These are phyloP conservation scores for Rhynchosporium secalis DNA, from an alignment of 2,329 filamentous ascomycete genomes.

Conservation along the genomic window DNA sequence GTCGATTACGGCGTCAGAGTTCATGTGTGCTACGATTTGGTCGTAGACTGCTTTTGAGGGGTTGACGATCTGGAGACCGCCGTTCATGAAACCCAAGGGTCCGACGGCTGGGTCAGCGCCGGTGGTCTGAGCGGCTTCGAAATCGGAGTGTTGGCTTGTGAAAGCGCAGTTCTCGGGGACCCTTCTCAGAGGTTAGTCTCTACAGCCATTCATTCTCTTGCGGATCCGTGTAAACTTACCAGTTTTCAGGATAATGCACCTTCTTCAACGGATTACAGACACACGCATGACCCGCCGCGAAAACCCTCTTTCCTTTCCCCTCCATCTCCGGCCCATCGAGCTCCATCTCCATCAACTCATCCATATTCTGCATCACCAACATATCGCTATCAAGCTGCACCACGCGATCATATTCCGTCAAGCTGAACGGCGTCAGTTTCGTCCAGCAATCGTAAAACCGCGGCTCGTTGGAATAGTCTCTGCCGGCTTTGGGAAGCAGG, in stretches of 20 bases:
- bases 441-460: constrained; percentile 91
- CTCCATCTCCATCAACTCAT: constrained; percentile 83
- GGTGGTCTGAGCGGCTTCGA: constrained; percentile 48
- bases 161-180: constrained; percentile 58
- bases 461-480: constrained; percentile 72
- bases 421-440: constrained; percentile 77
- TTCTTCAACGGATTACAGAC: constrained; percentile 82
- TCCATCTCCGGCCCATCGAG: constrained; percentile 59
- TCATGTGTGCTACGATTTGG: constrained; percentile 54
- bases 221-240: constrained; percentile 47
- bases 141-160: constrained; percentile 52
- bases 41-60: constrained; percentile 50
- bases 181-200: constrained; percentile 36
- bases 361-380: constrained; percentile 82
- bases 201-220: background rate
- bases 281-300: constrained; percentile 82
- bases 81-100: constrained; percentile 55
- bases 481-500: constrained; percentile 65
- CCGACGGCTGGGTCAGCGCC: constrained; percentile 48
- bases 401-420: constrained; percentile 74
- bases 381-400: constrained; percentile 89
- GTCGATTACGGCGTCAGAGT: constrained; percentile 44
- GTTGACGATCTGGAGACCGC: constrained; percentile 58
- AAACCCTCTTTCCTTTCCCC: constrained; percentile 61
- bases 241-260: constrained; percentile 74